These are phyloP conservation scores for Macrolepiota fuliginosa DNA, from an alignment of 768 basidiomycete species.

Conservation along the genomic window DNA sequence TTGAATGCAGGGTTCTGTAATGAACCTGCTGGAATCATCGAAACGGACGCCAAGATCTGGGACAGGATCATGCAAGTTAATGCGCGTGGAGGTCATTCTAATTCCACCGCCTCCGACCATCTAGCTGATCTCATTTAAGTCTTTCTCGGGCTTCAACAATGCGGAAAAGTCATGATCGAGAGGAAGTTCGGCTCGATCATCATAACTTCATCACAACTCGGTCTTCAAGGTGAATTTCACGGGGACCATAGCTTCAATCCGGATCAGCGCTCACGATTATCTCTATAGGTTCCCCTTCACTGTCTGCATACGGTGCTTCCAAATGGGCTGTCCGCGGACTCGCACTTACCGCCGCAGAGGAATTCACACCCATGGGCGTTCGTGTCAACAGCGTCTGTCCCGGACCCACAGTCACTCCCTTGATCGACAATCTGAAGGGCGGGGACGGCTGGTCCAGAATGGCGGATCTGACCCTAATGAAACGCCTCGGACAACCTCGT, in stretches of 20 bases:
- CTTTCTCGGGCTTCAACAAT: constrained; percentile 10
- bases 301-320: constrained; percentile 18
- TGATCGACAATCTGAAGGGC: constrained; percentile 15
- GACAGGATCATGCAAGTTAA: constrained; percentile 16
- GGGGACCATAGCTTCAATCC: not conserved
- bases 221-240: constrained; percentile 15
- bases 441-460: constrained; percentile 12
- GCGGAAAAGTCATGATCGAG: constrained; percentile 4
- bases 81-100: constrained; percentile 5
- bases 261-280: not conserved
- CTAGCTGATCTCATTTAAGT: not conserved
- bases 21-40: constrained; percentile 6
- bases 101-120: not conserved
- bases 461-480: constrained; percentile 14
- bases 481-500: constrained; percentile 13
- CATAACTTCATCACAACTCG: constrained; percentile 19
- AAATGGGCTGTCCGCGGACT: constrained; percentile 19
- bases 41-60: constrained; percentile 10
- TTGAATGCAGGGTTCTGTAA: constrained; percentile 15
- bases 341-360: constrained; percentile 17
- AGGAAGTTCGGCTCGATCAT: constrained; percentile 17
- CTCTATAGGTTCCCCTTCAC: constrained; percentile 14
- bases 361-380: constrained; percentile 15
- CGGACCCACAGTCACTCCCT: constrained; percentile 16
- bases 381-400: constrained; percentile 19